These are phyloP conservation scores for Tympanopsis confertula DNA, from an alignment of 2,329 filamentous ascomycete genomes.

Conservation along the genomic window DNA sequence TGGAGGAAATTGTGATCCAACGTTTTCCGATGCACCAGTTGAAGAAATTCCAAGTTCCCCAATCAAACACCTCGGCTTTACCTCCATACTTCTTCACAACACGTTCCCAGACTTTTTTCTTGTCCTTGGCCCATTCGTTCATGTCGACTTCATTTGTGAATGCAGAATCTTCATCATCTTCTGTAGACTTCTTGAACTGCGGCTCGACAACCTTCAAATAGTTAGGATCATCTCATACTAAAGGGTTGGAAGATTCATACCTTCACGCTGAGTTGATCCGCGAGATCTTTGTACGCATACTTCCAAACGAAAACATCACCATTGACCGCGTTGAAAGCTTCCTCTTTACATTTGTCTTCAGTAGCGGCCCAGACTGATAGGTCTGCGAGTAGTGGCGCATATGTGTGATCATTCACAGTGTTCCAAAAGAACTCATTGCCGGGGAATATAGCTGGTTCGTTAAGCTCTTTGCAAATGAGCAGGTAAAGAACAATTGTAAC, in stretches of 20 bases:
- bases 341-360: conserved; percentile 9
- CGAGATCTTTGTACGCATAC: conserved; percentile 11
- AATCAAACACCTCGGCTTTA: conserved; percentile 5
- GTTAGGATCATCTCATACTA: neutral
- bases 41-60: conserved; percentile 7
- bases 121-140: conserved; percentile 6
- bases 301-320: conserved; percentile 15
- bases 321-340: conserved; percentile 15
- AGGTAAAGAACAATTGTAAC: conserved; percentile 14
- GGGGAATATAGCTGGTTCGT: conserved; percentile 9
- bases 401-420: conserved; percentile 13
- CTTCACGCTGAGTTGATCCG: conserved; percentile 10
- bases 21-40: conserved; percentile 6
- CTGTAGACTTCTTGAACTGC: conserved; percentile 3
- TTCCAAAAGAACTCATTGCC: conserved; percentile 15
- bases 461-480: conserved; percentile 12
- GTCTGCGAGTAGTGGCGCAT: conserved; percentile 13
- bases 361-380: conserved; percentile 12
- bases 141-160: conserved; percentile 5
- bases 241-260: conserved; percentile 3
- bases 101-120: conserved; percentile 4
- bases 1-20: conserved; percentile 4
- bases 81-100: conserved; percentile 6
- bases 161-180: conserved; percentile 2
- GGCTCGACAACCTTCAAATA: conserved; percentile 2